Percentiles rank a stretch among this genome's conserved stretches.
phyloP scores from a whole-genome alignment of 2,329 filamentous ascomycete species.

The Fusarium bulbicola region DNA sequence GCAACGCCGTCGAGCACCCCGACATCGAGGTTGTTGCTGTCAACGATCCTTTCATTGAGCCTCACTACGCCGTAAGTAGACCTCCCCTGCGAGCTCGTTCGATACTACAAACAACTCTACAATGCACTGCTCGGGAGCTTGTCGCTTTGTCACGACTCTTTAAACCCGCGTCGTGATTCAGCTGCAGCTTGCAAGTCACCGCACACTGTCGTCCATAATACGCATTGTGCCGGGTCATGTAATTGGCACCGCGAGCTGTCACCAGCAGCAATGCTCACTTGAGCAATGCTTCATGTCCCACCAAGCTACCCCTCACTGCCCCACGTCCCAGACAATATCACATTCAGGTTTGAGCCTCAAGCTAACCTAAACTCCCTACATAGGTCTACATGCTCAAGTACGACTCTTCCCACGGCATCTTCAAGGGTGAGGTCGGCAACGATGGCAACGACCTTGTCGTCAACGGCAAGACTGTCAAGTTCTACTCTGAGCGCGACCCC shows the following conservation, averaged over 20 bases:
- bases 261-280: not conserved
- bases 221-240: not conserved
- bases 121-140: not conserved
- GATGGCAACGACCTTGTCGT: constrained; percentile 77
- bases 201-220: not conserved
- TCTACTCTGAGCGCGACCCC: constrained; percentile 94
- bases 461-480: constrained; percentile 94
- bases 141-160: not conserved
- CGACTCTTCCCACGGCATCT: constrained; percentile 94
- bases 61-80: constrained; percentile 90
- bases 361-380: constrained; percentile 5
- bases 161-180: not conserved
- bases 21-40: constrained; percentile 94
- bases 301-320: constrained; percentile 30
- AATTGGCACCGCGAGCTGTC: not conserved
- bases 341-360: constrained; percentile 1
- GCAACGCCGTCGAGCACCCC: constrained; percentile 91
- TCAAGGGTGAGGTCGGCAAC: constrained; percentile 90
- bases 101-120: constrained; percentile 2
- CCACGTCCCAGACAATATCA: constrained; percentile 9
- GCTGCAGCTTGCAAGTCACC: not conserved
- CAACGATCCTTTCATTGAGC: constrained; percentile 99
- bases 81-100: constrained; percentile 2
- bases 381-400: constrained; percentile 99
- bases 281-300: not conserved